Base-by-base conservation (phyloP, 208 protist species). In the Acanthamoeba quina region DNA sequence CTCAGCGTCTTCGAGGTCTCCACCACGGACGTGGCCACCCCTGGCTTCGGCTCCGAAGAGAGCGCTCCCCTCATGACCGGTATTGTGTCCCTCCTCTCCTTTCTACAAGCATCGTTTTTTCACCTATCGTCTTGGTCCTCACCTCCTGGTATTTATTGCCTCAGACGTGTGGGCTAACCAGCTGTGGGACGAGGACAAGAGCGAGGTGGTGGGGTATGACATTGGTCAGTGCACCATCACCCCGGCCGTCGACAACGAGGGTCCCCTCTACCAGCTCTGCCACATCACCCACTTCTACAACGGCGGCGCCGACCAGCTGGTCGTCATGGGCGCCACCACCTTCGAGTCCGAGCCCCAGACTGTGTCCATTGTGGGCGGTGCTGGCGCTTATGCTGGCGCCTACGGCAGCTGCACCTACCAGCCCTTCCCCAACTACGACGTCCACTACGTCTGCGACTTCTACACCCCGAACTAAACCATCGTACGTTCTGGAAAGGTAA, bases 331-430 rank as follows among this genome's bases (percentile, higher is more conserved):
- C 74, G 26, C 74, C 10, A 49, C 34, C 76, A 85, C 41, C 19
- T 24, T 85, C 19, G 76, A 85, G 76, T 85, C 76, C 29, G 41
- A 31, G 13, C 41, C 76, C 34, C 76, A 85, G 41, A 54, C 41
- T 4, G 34, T 85, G 41, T 17, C 74, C 24, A 29, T 82, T 21
- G 76, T 85, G 34, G 34, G 41, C 49, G 41, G 76, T 3, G 13
- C 41, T 29, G 34, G 76, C 26, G 76, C 76, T 13, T 85, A 31
- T n/a, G 10, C 19, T 41, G 76, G 76, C 3, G 76, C 76, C 13
- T 85, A 85, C 49, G 76, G 76, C 21, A 52, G 76, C 76, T 56
- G 76, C 41, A 85, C 76, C 76, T 85, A 85, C 49, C 76, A 85
- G 76, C 41, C 76, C 26, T 85, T 54, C 21, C 10, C 34, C 4